A percentile compares a stretch with the other conserved stretches of the same genome.
phyloP scores from a whole-genome alignment of 805 yeast species.

The Ogataea allantospora region DNA sequence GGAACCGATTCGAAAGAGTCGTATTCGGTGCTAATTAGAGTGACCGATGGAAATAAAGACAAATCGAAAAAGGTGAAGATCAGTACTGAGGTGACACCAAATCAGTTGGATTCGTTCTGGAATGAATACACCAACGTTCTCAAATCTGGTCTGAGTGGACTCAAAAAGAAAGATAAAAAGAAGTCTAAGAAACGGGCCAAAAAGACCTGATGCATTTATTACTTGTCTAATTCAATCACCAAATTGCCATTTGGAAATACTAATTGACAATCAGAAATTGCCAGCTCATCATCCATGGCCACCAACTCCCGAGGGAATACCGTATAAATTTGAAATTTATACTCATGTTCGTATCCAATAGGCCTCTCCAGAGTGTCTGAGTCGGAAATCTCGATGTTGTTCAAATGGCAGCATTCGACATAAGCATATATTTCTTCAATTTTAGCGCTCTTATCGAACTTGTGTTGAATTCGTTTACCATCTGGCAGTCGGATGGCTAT shows the following conservation, averaged over 20 bases:
- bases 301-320: slow-evolving; percentile 58
- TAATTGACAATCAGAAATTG: slow-evolving; percentile 42
- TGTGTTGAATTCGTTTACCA: slow-evolving; percentile 57
- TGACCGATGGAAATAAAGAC: slow-evolving; percentile 55
- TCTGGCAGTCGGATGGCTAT: slow-evolving; percentile 66
- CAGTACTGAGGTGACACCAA: slow-evolving; percentile 68
- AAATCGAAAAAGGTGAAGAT: slow-evolving; percentile 55
- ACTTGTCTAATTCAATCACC: slow-evolving; percentile 32
- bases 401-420: slow-evolving; percentile 49
- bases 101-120: slow-evolving; percentile 73
- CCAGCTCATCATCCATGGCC: slow-evolving; percentile 24
- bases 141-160: slow-evolving; percentile 70
- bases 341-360: slow-evolving; percentile 42
- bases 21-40: slow-evolving; percentile 67
- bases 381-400: slow-evolving; percentile 32
- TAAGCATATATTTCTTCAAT: slow-evolving; percentile 70
- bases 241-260: slow-evolving; percentile 67
- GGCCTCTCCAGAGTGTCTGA: slow-evolving; percentile 26
- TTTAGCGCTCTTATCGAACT: slow-evolving; percentile 44
- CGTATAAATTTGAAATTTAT: slow-evolving; percentile 48
- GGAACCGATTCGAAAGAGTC: slow-evolving; percentile 24
- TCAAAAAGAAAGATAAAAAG: slow-evolving; percentile 77
- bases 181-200: slow-evolving; percentile 44
- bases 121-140: slow-evolving; percentile 63
- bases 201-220: slow-evolving; percentile 6